Base-by-base conservation (phyloP, 306 rosid genomes). In the Fragaria nilgerrensis region DNA sequence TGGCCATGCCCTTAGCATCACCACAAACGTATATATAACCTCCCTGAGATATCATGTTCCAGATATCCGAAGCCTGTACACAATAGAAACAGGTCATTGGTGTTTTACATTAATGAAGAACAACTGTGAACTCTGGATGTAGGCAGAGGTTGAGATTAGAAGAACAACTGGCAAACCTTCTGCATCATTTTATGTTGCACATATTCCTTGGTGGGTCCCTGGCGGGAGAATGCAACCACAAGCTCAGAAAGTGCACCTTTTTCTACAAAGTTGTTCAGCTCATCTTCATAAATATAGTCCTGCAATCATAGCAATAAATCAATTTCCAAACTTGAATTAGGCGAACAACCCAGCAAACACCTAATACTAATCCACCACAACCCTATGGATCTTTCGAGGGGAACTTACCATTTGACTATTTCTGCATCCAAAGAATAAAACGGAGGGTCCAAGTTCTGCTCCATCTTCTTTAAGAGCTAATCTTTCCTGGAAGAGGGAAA, bases 1-100 rank as follows among this genome's bases (percentile, higher is more conserved):
- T 89, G 70, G 99, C 99, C 99, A 96, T 96, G 82, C 99, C 98
- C 88, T 96, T 96, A 43, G 98, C 99, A 86, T 96, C 99, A 79
- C 99, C 99, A 80, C 99, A 96, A 10, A 96, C 99, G 44, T 93
- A 96, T 20, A 96, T 14, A 53, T 96, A 93, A 75, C 87, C 98
- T 68, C 97, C 99, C 80, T 91, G 74, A 72, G 99, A 96, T 75
- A 92, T 59, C 88, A 86, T 73, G 81, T 79, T 86, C 99, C 99
- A 96, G 76, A 96, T 87, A 22, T 93, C 90, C 6, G 97, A 85
- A 65, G 99, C 98, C 99, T 96, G 93, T 48, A 77, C 17, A 53
- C 23, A 55, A 49, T 55, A 45, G 78, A 56, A 49, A 27, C 22
- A 25, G 36, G 68, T 66, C 23, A 22, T 78, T 45, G 55, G 66